phyloP scores from a whole-genome alignment of 768 basidiomycete genomes.

The Leccinum variicolor region DNA sequence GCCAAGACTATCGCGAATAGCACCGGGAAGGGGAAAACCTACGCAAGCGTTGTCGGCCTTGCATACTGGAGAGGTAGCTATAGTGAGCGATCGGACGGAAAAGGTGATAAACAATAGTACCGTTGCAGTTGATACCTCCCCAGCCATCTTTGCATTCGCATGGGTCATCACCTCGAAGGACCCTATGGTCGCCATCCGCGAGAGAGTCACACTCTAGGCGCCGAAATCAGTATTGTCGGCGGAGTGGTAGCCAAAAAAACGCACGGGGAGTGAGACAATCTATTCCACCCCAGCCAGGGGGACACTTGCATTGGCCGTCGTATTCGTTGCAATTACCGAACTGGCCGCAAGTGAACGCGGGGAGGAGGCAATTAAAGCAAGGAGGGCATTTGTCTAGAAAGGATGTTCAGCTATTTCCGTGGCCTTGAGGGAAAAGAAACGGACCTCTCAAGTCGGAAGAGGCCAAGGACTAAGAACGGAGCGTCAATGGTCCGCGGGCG shows the following conservation, averaged over 20 bases:
- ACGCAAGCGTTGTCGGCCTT: slow-evolving; percentile 75
- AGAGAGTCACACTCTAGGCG: slow-evolving; percentile 87
- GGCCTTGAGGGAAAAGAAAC: background rate
- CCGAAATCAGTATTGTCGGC: background rate
- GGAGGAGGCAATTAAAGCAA: slow-evolving; percentile 95
- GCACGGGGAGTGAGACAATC: slow-evolving; percentile 91
- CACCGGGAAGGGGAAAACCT: slow-evolving; percentile 66
- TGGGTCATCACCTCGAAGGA: slow-evolving; percentile 68
- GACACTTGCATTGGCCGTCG: slow-evolving; percentile 95
- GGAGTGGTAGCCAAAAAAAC: slow-evolving; percentile 25
- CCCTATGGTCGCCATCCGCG: slow-evolving; percentile 83
- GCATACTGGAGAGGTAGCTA: slow-evolving; percentile 60
- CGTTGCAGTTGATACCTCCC: slow-evolving; percentile 97
- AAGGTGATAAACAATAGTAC: slow-evolving; percentile 40
- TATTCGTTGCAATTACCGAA: slow-evolving; percentile 88
- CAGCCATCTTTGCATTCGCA: slow-evolving; percentile 95
- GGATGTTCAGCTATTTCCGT: background rate
- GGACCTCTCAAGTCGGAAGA: slow-evolving; percentile 18
- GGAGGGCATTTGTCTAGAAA: slow-evolving; percentile 64
- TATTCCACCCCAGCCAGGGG: slow-evolving; percentile 95
- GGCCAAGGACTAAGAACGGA: slow-evolving; percentile 15
- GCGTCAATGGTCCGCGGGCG: slow-evolving; percentile 11
- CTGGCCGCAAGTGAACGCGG: slow-evolving; percentile 89
- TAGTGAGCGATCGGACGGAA: background rate
- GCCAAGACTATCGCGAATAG: slow-evolving; percentile 35